Conservation (phyloP, 208 protist species). For the Blechomonas ayalai region DNA sequence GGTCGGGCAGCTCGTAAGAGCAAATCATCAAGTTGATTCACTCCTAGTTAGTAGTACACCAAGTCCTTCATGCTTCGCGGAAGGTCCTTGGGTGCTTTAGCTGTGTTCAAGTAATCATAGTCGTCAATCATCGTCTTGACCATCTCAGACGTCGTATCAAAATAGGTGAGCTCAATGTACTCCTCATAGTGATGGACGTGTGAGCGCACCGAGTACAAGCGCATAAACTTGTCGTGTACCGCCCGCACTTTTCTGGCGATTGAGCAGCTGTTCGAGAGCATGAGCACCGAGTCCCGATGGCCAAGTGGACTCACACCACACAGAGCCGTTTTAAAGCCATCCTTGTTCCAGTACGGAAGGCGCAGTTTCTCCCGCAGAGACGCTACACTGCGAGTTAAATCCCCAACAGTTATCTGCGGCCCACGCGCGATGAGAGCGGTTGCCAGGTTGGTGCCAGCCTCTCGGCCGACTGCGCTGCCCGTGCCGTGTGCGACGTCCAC, state of each 20-base stretch:
- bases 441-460: constrained; percentile 63
- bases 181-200: constrained; percentile 93
- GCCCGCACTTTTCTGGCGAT: constrained; percentile 74
- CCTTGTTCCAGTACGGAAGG: constrained; percentile 94
- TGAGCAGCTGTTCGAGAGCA: constrained; percentile 90
- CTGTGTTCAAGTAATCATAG: constrained; percentile 76
- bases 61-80: constrained; percentile 81
- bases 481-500: constrained; percentile 38
- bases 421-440: constrained; percentile 90
- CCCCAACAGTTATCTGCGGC: constrained; percentile 89
- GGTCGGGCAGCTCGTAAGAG: no score
- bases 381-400: constrained; percentile 87
- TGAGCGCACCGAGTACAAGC: constrained; percentile 87
- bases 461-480: constrained; percentile 5
- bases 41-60: constrained; percentile 71
- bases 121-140: constrained; percentile 75
- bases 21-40: no score
- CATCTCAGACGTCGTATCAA: constrained; percentile 65
- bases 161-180: constrained; percentile 79
- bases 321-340: constrained; percentile 95
- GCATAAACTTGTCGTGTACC: constrained; percentile 80
- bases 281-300: constrained; percentile 88
- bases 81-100: constrained; percentile 19
- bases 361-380: constrained; percentile 66
- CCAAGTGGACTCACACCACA: constrained; percentile 89